A percentile compares a stretch with the other conserved stretches of the same genome.
These are phyloP conservation scores for Raphanus hybrid DNA, from an alignment of 441 rosid species.

Conservation along the genomic window DNA sequence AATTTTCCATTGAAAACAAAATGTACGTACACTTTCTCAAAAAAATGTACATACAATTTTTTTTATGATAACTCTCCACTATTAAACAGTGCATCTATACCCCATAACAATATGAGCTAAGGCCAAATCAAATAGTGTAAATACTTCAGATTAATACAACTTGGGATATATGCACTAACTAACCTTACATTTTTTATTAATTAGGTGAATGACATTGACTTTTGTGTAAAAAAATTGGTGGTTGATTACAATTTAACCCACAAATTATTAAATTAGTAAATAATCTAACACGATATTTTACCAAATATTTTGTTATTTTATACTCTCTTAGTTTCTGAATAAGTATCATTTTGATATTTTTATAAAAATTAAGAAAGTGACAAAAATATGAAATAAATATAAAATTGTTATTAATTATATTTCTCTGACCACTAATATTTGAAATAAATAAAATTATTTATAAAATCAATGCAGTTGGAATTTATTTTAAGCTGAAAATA, in stretches of 20 bases:
- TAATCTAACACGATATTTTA: too few relatives aligned
- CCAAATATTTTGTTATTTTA: too few relatives aligned
- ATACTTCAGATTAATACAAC: not conserved
- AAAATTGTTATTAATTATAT: too few relatives aligned
- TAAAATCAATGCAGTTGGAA: too few relatives aligned
- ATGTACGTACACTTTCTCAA: not conserved
- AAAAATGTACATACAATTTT: not conserved
- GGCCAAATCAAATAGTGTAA: not conserved
- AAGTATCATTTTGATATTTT: too few relatives aligned
- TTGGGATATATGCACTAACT: not conserved
- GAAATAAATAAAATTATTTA: too few relatives aligned
- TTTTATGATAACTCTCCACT: not conserved
- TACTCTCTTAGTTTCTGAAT: too few relatives aligned
- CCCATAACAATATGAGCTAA: not conserved
- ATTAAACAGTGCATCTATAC: not conserved
- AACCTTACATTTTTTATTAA: constrained; percentile 3
- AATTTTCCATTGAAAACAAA: not conserved
- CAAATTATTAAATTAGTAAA: not conserved
- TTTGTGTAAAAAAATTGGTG: not conserved
- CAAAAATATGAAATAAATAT: too few relatives aligned
- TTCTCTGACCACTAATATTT: too few relatives aligned
- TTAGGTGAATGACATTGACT: constrained; percentile 1
- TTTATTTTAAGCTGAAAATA: too few relatives aligned
- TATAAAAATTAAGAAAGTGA: too few relatives aligned
- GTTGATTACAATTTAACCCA: not conserved